Evolutionary conservation across 2,329 filamentous ascomycete genomes (phyloP).

Genomic region (Fusarium sp.): DNA sequence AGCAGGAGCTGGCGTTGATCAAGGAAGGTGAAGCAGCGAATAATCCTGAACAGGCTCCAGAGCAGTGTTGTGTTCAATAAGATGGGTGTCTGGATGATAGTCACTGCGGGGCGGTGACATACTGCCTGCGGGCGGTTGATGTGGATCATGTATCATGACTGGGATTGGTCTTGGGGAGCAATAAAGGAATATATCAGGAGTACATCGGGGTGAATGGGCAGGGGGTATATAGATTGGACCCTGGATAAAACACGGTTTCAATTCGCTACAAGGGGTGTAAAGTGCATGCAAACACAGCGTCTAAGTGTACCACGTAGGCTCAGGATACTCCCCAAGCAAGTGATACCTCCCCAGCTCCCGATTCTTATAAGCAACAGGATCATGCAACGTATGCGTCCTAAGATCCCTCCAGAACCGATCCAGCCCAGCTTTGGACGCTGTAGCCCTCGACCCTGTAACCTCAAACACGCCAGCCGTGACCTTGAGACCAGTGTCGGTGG

Average conservation of each 20-base stretch:
- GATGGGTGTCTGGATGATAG: neutral
- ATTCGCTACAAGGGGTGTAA: neutral
- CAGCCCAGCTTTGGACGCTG: constrained; percentile 67
- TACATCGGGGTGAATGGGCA: neutral
- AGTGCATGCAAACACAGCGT: neutral
- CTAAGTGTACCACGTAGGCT: constrained; percentile 72
- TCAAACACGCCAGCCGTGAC: constrained; percentile 74
- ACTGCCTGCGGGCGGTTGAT: neutral
- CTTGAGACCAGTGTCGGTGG: constrained; percentile 68
- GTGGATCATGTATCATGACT: neutral
- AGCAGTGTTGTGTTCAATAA: constrained; percentile 33
- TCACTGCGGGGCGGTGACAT: neutral
- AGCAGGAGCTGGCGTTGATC: constrained; percentile 3
- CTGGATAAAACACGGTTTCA: neutral
- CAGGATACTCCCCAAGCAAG: constrained; percentile 66
- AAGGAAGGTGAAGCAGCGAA: neutral
- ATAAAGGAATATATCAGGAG: neutral
- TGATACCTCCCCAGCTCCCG: constrained; percentile 69
- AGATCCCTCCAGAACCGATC: constrained; percentile 76
- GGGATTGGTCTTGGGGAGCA: neutral
- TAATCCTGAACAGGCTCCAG: neutral
- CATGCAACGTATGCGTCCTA: constrained; percentile 74
- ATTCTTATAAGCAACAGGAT: constrained; percentile 76
- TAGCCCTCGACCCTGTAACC: constrained; percentile 70
- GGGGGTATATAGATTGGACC: neutral